Conservation (phyloP, 805 yeast genomes). For the Lipomyces sp. region DNA sequence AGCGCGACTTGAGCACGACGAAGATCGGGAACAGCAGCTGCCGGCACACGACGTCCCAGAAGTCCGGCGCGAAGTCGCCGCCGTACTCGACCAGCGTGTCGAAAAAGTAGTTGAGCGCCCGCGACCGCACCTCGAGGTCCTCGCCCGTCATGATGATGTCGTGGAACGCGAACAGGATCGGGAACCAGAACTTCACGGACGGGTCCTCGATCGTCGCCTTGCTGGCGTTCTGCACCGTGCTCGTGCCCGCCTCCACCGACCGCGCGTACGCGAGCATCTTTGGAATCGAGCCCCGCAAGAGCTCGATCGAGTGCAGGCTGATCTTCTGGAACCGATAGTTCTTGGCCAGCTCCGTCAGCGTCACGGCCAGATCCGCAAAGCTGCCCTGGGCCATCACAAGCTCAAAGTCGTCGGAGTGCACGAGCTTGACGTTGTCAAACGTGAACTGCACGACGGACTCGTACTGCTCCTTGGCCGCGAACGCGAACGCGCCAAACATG, state of each 20-base stretch:
- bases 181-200: constrained; percentile 64
- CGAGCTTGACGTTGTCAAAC: constrained; percentile 58
- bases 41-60: constrained; percentile 80
- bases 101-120: constrained; percentile 79
- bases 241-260: constrained; percentile 22
- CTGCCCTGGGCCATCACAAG: constrained; percentile 69
- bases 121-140: constrained; percentile 89
- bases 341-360: constrained; percentile 78
- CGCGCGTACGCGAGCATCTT: constrained; percentile 48
- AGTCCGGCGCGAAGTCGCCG: constrained; percentile 61
- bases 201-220: constrained; percentile 34
- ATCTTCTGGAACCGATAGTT: constrained; percentile 77
- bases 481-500: constrained; percentile 71
- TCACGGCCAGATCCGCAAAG: constrained; percentile 59
- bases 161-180: constrained; percentile 78
- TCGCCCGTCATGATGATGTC: constrained; percentile 89
- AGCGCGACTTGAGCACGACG: constrained; percentile 68
- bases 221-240: constrained; percentile 8
- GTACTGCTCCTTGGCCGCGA: constrained; percentile 58
- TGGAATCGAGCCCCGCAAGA: constrained; percentile 59
- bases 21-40: constrained; percentile 87
- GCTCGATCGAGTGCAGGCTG: constrained; percentile 76
- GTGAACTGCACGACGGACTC: constrained; percentile 63
- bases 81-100: constrained; percentile 80
- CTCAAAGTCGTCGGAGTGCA: constrained; percentile 59